Evolutionary conservation across 2,329 filamentous ascomycete species (phyloP).

Genomic region (Cladophialophora bantiana): DNA sequence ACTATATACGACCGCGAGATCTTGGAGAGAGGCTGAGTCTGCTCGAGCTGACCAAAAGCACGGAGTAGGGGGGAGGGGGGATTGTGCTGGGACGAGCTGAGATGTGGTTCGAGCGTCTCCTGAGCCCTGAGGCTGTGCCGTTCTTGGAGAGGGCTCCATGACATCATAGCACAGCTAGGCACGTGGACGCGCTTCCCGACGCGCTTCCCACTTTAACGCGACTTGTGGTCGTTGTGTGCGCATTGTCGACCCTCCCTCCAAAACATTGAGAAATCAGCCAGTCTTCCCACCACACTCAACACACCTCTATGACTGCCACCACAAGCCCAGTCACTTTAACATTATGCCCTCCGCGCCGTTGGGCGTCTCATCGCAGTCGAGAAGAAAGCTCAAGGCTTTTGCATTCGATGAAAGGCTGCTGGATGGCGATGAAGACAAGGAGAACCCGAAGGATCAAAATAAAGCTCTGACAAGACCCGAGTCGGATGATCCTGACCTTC

Average conservation of each 20-base stretch:
- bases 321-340: background rate
- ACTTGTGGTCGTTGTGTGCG: background rate
- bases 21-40: constrained; percentile 6
- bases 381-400: constrained; percentile 34
- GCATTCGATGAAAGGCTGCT: constrained; percentile 27
- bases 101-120: background rate
- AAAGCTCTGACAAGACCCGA: background rate
- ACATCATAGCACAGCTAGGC: background rate
- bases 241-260: background rate
- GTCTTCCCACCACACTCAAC: background rate
- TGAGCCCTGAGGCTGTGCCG: constrained; percentile 19
- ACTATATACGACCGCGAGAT: background rate
- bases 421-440: constrained; percentile 25
- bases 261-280: constrained; percentile 9
- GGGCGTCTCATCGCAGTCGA: constrained; percentile 35
- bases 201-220: constrained; percentile 8
- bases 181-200: constrained; percentile 6
- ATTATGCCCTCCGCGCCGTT: constrained; percentile 30
- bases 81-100: background rate
- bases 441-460: constrained; percentile 25
- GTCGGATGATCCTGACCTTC: background rate
- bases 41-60: constrained; percentile 13
- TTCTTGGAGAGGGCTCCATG: background rate
- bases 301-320: constrained; percentile 13
- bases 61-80: background rate